Percentiles rank a stretch among this genome's conserved stretches.
Evolutionary conservation across 1,284 basidiomycete genomes (phyloP).

Genomic region (Tilletiaria anomala): DNA sequence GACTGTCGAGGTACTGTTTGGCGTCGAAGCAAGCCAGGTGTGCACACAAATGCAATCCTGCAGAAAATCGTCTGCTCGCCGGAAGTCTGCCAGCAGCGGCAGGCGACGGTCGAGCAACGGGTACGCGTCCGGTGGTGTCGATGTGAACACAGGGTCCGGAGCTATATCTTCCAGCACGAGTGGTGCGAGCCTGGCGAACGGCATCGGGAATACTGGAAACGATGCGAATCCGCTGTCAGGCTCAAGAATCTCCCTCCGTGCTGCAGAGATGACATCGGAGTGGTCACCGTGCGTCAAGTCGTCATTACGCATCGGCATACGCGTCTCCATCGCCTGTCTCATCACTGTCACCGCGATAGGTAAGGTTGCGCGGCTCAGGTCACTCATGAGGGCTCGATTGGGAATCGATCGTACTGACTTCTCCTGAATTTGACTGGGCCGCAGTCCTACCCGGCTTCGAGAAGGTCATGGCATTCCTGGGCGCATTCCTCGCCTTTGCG

Average conservation of each 20-base stretch:
- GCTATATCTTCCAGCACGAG: not conserved
- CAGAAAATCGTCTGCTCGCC: not conserved
- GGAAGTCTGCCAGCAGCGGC: not conserved
- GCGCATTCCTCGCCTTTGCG: constrained; percentile 67
- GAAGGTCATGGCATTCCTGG: constrained; percentile 76
- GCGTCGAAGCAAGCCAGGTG: constrained; percentile 11
- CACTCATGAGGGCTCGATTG: not conserved
- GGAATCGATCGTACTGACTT: not conserved
- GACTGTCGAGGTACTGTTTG: constrained; percentile 31
- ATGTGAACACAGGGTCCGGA: no score
- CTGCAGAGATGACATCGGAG: constrained; percentile 5
- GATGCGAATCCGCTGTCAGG: constrained; percentile 12
- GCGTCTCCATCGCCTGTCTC: constrained; percentile 14
- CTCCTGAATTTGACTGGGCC: not conserved
- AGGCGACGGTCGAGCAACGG: constrained; percentile 1
- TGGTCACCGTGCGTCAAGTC: constrained; percentile 5
- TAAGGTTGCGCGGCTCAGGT: no score
- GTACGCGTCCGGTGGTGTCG: not conserved
- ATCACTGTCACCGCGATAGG: constrained; percentile 24
- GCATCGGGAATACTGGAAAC: constrained; percentile 9
- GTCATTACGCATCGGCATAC: constrained; percentile 8
- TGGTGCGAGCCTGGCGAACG: not conserved
- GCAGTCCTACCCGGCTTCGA: constrained; percentile 66
- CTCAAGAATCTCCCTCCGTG: no score
- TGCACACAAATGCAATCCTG: not conserved